Base-by-base conservation (phyloP, 495 filamentous ascomycete genomes). In the Xylaria grammica region DNA sequence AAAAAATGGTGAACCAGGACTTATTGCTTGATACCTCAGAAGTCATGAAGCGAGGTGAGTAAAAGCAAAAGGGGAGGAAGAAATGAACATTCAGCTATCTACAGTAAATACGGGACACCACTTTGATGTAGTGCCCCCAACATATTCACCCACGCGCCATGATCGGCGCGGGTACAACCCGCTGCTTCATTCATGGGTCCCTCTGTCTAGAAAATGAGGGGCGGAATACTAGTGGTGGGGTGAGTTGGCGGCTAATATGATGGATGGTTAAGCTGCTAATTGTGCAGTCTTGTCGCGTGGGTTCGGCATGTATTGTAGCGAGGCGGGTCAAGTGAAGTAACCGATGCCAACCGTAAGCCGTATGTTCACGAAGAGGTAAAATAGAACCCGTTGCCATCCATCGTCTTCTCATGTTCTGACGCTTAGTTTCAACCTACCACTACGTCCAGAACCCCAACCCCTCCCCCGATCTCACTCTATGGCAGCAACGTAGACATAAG, bases 181-280 rank as follows among this genome's bases (percentile, higher is more conserved):
- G 22, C 34, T 29, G 20, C 36, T 40, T 57, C 36, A 19, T 27
- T 8, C 30, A 66, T 62, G 65, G 70, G 68, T 51, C 66, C 63
- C 30, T 66, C 52, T 51, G 38, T 50, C 59, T 62, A 51, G 53
- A 60, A 65, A 42, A 63, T 69, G 68, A 71, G 71, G 71, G 71
- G 71, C 69, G 61, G 61, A 67, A 30, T 53, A 62, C 38, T 34
- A 30, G 60, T 45, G 49, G 60, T 36, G 60, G 51, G 49, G 51
- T 55, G 67, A 71, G 59, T 56, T 73, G 59, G 71, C 71, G 71
- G 71, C 71, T 73, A 73, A 73, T 71, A 59, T 73, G 52, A 63
- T 50, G 68, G 65, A 70, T 63, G 52, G 53, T 67, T 61, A 42
- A 68, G 65, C 56, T 67, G 65, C 71, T 66, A 69, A 71, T 71